Percentiles rank a stretch among this genome's conserved stretches.
Evolutionary conservation across 73 alveolate species (phyloP).

Genomic region (Paramecium sonneborni): DNA sequence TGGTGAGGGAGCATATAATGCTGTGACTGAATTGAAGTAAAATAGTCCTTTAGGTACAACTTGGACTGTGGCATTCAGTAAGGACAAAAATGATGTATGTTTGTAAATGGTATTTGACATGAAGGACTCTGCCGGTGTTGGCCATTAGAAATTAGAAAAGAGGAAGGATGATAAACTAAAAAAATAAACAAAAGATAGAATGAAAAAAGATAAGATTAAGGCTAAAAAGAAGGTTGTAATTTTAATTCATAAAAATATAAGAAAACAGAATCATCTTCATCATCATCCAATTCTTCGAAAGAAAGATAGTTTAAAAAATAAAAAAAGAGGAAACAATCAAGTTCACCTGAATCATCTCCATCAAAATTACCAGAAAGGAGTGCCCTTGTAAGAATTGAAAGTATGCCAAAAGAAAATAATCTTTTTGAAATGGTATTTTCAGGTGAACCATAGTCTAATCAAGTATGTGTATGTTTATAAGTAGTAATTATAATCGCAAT

Average conservation of each 20-base stretch:
- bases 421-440: not conserved
- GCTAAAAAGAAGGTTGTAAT: not conserved
- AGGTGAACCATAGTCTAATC: not conserved
- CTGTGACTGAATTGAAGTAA: not conserved
- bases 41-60: not conserved
- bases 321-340: not conserved
- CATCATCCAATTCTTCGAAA: not conserved
- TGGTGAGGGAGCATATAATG: conserved; percentile 33
- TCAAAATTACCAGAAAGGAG: conserved; percentile 23
- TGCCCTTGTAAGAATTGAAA: not conserved
- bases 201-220: not conserved
- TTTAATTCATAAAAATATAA: not conserved
- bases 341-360: conserved; percentile 35
- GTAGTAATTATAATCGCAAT: not conserved
- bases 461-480: not conserved
- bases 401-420: not conserved
- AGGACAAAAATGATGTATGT: conserved; percentile 11
- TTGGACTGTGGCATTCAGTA: conserved; percentile 45
- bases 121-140: not conserved
- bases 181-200: not conserved
- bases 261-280: not conserved
- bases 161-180: not conserved
- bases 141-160: not conserved
- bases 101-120: not conserved
- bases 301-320: not conserved